These are phyloP conservation scores for Hyaloperonospora arabidopsidis DNA, from an alignment of 352 stramenopile species.

Conservation along the genomic window DNA sequence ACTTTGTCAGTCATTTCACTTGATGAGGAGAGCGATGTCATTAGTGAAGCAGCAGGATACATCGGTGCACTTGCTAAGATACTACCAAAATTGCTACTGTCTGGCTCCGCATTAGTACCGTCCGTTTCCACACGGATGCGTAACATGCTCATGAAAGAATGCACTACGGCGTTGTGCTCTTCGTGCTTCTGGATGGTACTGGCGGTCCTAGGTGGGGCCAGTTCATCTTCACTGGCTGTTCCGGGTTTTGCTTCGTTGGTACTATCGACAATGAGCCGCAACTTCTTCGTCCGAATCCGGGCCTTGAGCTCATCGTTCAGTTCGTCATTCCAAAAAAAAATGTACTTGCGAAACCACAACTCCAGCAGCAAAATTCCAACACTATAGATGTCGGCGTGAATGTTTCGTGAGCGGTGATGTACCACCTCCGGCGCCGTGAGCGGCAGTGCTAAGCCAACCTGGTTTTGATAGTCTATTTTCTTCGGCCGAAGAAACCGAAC, in stretches of 20 bases:
- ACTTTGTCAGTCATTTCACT: constrained; percentile 40
- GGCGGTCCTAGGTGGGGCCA: no score
- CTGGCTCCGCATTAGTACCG: constrained; percentile 19
- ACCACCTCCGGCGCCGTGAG: constrained; percentile 44
- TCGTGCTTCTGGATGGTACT: no score
- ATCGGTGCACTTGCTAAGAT: constrained; percentile 16
- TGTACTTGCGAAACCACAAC: constrained; percentile 44
- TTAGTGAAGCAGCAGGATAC: constrained; percentile 28
- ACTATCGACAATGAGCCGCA: no score
- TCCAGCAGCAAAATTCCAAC: constrained; percentile 49
- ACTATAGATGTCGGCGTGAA: constrained; percentile 50
- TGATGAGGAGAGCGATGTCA: constrained; percentile 25
- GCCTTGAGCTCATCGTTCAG: no score
- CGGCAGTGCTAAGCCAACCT: constrained; percentile 26
- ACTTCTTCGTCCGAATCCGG: no score
- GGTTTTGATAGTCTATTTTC: constrained; percentile 1
- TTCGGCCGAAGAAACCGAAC: constrained; percentile 32
- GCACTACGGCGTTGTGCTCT: no score
- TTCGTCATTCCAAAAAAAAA: constrained; percentile 29
- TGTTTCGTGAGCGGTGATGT: constrained; percentile 26
- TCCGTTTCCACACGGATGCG: constrained; percentile 30
- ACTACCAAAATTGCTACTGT: constrained; percentile 40
- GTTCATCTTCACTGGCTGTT: no score
- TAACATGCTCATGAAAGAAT: constrained; percentile 41
- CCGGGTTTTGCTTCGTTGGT: no score